A percentile compares a stretch with the other conserved stretches of the same genome.
phyloP scores from a whole-genome alignment of 768 basidiomycete genomes.

The Boletus tomentosulus region DNA sequence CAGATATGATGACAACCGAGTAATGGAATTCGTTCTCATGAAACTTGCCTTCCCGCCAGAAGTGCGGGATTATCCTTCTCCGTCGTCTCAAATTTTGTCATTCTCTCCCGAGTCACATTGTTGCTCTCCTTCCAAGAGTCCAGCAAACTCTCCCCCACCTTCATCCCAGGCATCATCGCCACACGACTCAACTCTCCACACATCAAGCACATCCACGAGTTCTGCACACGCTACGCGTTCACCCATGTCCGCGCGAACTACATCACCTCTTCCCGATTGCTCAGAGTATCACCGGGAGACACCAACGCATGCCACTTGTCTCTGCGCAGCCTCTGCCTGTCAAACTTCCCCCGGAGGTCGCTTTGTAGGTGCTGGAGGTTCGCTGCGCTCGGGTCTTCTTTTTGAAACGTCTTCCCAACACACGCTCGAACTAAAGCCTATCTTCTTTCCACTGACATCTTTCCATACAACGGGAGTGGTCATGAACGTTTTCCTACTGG shows the following conservation, averaged over 20 bases:
- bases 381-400: conserved; percentile 6
- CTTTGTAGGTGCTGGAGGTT: neutral
- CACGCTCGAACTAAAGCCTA: conserved; percentile 32
- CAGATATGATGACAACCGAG: conserved; percentile 56
- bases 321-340: conserved; percentile 3
- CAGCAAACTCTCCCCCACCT: conserved; percentile 24
- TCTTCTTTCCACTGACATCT: conserved; percentile 55
- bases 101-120: conserved; percentile 11
- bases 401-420: conserved; percentile 12
- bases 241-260: conserved; percentile 19
- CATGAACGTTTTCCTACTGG: conserved; percentile 75
- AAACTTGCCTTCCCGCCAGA: conserved; percentile 56
- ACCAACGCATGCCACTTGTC: conserved; percentile 1
- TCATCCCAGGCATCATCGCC: conserved; percentile 29
- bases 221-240: conserved; percentile 14
- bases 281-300: conserved; percentile 16
- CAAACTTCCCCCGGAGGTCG: conserved; percentile 6
- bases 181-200: conserved; percentile 17
- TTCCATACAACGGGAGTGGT: conserved; percentile 66
- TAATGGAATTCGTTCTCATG: conserved; percentile 74
- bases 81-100: conserved; percentile 12
- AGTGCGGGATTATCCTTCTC: conserved; percentile 32
- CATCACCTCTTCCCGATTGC: conserved; percentile 21
- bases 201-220: conserved; percentile 5
- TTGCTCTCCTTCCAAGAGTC: conserved; percentile 25